Conservation (phyloP, 768 basidiomycete genomes). For the Tricholomella constricta region DNA sequence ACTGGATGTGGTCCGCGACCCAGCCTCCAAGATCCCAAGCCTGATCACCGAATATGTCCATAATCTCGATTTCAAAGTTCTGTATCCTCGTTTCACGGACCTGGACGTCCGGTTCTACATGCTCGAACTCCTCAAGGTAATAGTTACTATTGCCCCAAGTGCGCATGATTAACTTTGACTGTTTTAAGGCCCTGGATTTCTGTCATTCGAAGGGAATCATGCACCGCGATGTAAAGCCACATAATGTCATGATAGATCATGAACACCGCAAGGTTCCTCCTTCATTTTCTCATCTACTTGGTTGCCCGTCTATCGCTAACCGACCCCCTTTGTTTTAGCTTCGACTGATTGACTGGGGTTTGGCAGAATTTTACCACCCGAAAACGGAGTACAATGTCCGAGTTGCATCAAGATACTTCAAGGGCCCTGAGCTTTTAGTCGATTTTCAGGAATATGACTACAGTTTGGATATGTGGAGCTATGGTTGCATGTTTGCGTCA, state of each 20-base stretch:
- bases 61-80: conserved; percentile 95
- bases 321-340: conserved; percentile 49
- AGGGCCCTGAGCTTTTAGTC: conserved; percentile 93
- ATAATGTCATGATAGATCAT: conserved; percentile 99
- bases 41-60: conserved; percentile 97
- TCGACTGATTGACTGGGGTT: conserved; percentile 97
- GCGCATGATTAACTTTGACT: conserved; percentile 11
- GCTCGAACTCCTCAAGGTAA: conserved; percentile 90
- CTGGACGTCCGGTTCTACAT: conserved; percentile 97
- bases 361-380: conserved; percentile 98
- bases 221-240: conserved; percentile 98
- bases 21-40: conserved; percentile 94
- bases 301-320: too few species aligned
- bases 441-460: conserved; percentile 99
- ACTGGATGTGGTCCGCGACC: conserved; percentile 95
- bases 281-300: background rate
- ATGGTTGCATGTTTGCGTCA: conserved; percentile 98
- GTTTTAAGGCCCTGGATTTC: conserved; percentile 82
- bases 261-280: conserved; percentile 85
- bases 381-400: conserved; percentile 98
- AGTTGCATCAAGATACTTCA: conserved; percentile 97
- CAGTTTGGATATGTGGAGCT: conserved; percentile 98
- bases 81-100: conserved; percentile 95
- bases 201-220: conserved; percentile 99
- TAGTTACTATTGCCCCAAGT: conserved; percentile 9